Evolutionary conservation across 73 alveolate species (phyloP).

Genomic region (Blepharisma japonicum): DNA sequence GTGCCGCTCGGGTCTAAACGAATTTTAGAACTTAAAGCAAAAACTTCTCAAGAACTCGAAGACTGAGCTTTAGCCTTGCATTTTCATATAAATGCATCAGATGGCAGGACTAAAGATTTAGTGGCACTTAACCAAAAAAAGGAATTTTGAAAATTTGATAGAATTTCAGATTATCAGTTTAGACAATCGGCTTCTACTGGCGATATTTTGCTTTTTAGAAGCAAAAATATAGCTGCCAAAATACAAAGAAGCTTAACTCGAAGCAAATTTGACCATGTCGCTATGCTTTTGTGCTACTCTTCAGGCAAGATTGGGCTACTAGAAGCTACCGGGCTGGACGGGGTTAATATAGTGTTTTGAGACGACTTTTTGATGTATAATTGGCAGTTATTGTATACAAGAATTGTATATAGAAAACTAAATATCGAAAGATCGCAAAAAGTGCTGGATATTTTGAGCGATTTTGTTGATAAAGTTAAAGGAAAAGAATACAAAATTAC

Average conservation of each 20-base stretch:
- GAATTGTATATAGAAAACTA: slow-evolving; percentile 59
- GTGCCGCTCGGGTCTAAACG: background rate
- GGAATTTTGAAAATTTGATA: slow-evolving; percentile 36
- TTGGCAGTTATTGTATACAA: slow-evolving; percentile 66
- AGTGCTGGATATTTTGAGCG: slow-evolving; percentile 38
- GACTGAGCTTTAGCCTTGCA: slow-evolving; percentile 4
- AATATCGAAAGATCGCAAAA: slow-evolving; percentile 44
- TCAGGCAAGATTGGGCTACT: slow-evolving; percentile 54
- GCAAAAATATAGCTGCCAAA: slow-evolving; percentile 61
- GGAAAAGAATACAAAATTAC: slow-evolving; percentile 44
- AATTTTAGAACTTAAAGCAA: slow-evolving; percentile 11
- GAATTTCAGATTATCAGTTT: slow-evolving; percentile 50
- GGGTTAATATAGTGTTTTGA: slow-evolving; percentile 75
- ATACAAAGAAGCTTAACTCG: slow-evolving; percentile 79
- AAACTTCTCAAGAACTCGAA: background rate
- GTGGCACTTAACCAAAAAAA: background rate
- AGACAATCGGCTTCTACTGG: slow-evolving; percentile 88
- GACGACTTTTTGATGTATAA: slow-evolving; percentile 52
- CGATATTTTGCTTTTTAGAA: slow-evolving; percentile 82
- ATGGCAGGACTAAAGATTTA: slow-evolving; percentile 4
- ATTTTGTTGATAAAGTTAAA: slow-evolving; percentile 36
- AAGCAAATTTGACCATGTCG: slow-evolving; percentile 89
- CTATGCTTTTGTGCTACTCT: slow-evolving; percentile 52
- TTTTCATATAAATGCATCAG: background rate
- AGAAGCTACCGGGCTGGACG: slow-evolving; percentile 63